Evolutionary conservation across 1,139 yeast species (phyloP).

Genomic region (Saccharomycopsis hybrid): DNA sequence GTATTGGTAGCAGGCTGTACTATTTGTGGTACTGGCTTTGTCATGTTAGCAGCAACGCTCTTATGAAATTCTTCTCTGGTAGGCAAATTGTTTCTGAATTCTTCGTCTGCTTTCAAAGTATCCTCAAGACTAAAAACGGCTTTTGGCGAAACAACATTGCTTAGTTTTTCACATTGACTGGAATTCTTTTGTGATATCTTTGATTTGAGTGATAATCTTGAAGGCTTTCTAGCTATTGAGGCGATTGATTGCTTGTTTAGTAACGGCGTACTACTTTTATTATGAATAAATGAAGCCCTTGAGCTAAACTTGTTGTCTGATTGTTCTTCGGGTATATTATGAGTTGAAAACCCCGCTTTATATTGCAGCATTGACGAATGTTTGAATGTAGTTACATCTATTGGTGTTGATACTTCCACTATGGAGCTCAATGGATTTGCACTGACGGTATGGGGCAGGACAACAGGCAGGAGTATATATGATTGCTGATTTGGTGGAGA

Average conservation of each 20-base stretch:
- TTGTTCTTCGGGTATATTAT: background rate
- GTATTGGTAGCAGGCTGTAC: background rate
- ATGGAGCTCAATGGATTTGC: conserved; percentile 6
- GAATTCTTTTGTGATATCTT: background rate
- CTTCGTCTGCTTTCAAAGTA: conserved; percentile 19
- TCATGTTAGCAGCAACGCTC: conserved; percentile 9
- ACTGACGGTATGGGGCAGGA: too few relatives aligned
- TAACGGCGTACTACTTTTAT: too few relatives aligned
- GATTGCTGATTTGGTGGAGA: background rate
- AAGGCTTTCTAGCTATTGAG: background rate
- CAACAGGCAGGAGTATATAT: too few relatives aligned
- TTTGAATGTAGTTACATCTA: conserved; percentile 3
- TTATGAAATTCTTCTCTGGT: conserved; percentile 3
- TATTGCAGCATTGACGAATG: background rate
- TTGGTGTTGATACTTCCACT: conserved; percentile 17
- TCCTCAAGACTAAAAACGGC: conserved; percentile 20
- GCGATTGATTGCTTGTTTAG: background rate
- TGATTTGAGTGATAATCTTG: conserved; percentile 1
- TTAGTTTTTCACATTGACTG: background rate
- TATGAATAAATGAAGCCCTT: too few relatives aligned
- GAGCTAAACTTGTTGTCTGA: too few relatives aligned
- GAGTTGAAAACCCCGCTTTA: background rate
- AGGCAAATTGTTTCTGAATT: conserved; percentile 8
- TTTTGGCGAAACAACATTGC: conserved; percentile 8
- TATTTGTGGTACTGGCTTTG: background rate